Evolutionary conservation across 352 stramenopile species (phyloP), one percentile per base, ranked within the genome.

Genomic region (Globisporangium viniferum): DNA sequence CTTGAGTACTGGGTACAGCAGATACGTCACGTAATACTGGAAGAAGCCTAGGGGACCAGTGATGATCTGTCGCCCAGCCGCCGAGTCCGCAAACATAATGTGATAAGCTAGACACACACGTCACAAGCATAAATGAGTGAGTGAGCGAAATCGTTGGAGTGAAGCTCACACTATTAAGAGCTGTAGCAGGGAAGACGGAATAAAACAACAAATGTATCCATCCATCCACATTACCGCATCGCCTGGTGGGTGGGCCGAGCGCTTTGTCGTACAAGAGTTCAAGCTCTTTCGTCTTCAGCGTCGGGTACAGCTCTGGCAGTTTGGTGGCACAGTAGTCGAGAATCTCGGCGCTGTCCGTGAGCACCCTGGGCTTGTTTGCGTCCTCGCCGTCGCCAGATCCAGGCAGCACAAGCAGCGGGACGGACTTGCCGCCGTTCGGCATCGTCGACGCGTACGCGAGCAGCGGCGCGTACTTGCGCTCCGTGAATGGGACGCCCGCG

Each of bases 301-400:
- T 80, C 9, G 71, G 69, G 31, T 87, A 87, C 59, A 90, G 35
- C 2, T 67, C 72, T 18, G 77, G 74, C 5, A 69, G 4, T 10
- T 41, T 68, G 18, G 69, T 68, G 3, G 73, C 79, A 53, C 81
- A 89, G 24, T 73, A 80, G 27, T 75, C 49, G 39, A 89, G 55
- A 60, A 88, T 86, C 12, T 74, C 77, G 20, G 69, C 56, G 71
- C 81, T 89, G 66, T 82, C 71, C 0, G 59, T 78, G 22, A 89
- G 66, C 10, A 71, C 49, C 14, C 3, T 53, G 24, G 31, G 36
- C 24, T 56, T 46, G 18, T 15, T 48, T 48, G 20, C 10, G 31
- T 44, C 18, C 24, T 22, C 33, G 24, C 20, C 54, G 14, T 71
- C 76, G 14, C 27, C n/a, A 4, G 54, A 39, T 0, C 64, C 44